phyloP scores from a whole-genome alignment of 495 filamentous ascomycete genomes.

The Bryoglossum gracile region DNA sequence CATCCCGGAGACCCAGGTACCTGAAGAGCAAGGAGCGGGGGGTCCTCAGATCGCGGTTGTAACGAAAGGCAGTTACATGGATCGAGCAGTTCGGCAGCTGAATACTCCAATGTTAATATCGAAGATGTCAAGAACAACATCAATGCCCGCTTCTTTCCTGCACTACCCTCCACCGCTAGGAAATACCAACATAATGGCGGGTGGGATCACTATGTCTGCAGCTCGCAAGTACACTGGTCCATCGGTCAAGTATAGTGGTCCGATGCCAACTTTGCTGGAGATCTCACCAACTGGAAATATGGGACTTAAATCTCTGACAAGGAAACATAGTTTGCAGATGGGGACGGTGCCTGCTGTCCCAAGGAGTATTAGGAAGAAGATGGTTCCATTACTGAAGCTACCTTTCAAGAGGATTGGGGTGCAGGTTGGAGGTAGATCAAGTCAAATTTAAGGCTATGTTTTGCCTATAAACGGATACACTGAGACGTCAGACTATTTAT shows the following conservation, averaged over 20 bases:
- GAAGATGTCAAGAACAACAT: too few relatives aligned
- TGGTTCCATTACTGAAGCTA: conserved; percentile 20
- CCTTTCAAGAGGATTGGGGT: too few relatives aligned
- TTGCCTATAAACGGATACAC: too few relatives aligned
- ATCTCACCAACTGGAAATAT: neutral
- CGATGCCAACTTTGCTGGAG: neutral
- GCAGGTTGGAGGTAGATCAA: too few relatives aligned
- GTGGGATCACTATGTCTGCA: neutral
- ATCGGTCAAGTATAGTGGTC: neutral
- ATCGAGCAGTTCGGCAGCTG: too few relatives aligned
- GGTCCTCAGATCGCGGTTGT: neutral
- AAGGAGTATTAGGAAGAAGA: conserved; percentile 18
- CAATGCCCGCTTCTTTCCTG: too few relatives aligned
- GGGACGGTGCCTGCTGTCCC: conserved; percentile 3
- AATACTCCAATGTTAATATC: too few relatives aligned
- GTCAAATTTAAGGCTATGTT: too few relatives aligned
- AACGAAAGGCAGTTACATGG: conserved; percentile 7
- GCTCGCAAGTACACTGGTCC: neutral
- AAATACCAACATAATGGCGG: neutral
- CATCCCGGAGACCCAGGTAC: neutral
- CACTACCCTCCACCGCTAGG: neutral
- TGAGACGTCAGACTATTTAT: too few relatives aligned
- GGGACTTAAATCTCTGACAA: conserved; percentile 7
- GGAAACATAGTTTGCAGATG: conserved; percentile 6
- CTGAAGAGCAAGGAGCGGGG: neutral